phyloP scores from a whole-genome alignment of 345 rosid genomes.

The Syzygium grande region DNA sequence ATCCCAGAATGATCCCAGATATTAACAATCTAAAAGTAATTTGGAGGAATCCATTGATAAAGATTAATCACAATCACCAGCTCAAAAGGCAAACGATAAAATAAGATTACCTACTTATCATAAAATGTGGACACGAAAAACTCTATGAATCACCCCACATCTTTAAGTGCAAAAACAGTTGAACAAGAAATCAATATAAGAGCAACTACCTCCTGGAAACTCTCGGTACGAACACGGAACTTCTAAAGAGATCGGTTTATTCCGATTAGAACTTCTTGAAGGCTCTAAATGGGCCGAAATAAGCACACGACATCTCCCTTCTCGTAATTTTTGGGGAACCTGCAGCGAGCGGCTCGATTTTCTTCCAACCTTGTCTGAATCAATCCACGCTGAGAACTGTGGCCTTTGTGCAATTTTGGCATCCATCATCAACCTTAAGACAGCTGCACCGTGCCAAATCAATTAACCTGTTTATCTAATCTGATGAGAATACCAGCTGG shows the following conservation, averaged over 20 bases:
- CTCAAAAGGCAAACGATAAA: not conserved
- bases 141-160: not conserved
- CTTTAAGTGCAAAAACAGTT: not conserved
- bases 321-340: constrained; percentile 20
- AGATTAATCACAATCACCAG: not conserved
- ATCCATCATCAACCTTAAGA: constrained; percentile 37
- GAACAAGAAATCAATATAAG: not conserved
- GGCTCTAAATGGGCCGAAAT: constrained; percentile 34
- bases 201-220: constrained; percentile 37
- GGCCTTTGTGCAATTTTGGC: constrained; percentile 34
- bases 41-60: not conserved
- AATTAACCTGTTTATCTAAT: not conserved
- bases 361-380: constrained; percentile 15
- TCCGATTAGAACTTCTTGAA: constrained; percentile 7
- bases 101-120: not conserved
- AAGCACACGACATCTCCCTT: constrained; percentile 21
- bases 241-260: constrained; percentile 13
- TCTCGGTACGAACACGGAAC: constrained; percentile 40
- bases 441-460: not conserved
- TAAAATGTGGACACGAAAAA: not conserved
- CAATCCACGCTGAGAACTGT: constrained; percentile 37
- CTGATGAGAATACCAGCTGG: not conserved
- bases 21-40: not conserved
- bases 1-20: not conserved
- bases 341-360: constrained; percentile 19